Evolutionary conservation across 805 yeast species (phyloP).

Genomic region (Lachancea kluyveri): DNA sequence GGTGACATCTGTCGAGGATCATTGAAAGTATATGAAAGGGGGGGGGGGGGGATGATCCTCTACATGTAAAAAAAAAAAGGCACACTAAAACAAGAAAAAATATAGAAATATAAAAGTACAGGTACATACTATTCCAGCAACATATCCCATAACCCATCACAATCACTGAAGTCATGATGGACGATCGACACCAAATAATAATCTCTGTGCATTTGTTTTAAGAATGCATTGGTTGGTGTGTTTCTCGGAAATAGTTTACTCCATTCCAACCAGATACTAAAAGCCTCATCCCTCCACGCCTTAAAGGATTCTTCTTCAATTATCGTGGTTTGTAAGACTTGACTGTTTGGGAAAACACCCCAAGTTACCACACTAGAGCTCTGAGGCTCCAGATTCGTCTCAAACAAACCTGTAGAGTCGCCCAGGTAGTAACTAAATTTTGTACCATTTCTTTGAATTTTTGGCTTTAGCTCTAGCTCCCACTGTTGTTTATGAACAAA

Average conservation of each 20-base stretch:
- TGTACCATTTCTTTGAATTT: conserved; percentile 38
- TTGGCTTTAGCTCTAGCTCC: conserved; percentile 49
- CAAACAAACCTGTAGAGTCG: conserved; percentile 50
- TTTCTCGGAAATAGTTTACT: conserved; percentile 60
- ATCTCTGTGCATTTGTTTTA: conserved; percentile 53
- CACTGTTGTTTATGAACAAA: conserved; percentile 71
- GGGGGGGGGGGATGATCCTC: too few relatives aligned
- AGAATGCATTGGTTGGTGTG: conserved; percentile 50
- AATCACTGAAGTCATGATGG: conserved; percentile 75
- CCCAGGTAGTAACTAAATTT: conserved; percentile 71
- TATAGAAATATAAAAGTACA: neutral
- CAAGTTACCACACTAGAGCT: conserved; percentile 86
- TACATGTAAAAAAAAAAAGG: too few relatives aligned
- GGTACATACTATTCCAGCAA: conserved; percentile 27
- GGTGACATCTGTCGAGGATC: too few relatives aligned
- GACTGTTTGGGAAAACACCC: conserved; percentile 94
- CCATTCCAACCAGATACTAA: conserved; percentile 90
- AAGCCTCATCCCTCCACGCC: conserved; percentile 97
- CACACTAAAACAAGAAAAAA: too few relatives aligned
- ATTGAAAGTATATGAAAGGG: too few relatives aligned
- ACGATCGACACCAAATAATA: conserved; percentile 79
- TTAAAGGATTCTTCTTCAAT: conserved; percentile 87
- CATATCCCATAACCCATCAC: conserved; percentile 70
- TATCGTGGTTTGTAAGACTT: conserved; percentile 85
- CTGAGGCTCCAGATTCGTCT: conserved; percentile 50